Conservation (phyloP, 1,284 basidiomycete genomes). For the Pseudozyma sp. region DNA sequence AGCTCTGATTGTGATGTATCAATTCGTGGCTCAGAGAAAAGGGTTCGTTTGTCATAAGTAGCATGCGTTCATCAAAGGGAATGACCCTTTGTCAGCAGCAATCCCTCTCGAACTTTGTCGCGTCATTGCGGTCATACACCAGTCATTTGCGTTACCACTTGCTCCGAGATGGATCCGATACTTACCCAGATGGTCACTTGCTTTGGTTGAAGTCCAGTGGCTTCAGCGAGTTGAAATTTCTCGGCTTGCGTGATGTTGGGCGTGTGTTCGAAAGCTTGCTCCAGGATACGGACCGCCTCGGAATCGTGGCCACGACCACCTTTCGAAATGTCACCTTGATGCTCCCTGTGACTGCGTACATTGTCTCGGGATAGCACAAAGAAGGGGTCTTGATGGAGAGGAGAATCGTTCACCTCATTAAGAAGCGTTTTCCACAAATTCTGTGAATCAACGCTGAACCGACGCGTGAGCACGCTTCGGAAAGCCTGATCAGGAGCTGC, state of each 20-base stretch:
- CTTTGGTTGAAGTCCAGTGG: constrained; percentile 61
- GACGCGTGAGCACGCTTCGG: not conserved
- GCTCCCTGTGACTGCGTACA: not conserved
- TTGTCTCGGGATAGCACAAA: too few relatives aligned
- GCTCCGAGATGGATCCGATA: too few relatives aligned
- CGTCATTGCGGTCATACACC: too few relatives aligned
- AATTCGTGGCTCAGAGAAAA: too few relatives aligned
- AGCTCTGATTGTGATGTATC: not conserved
- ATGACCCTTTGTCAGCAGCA: too few relatives aligned
- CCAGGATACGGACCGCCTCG: constrained; percentile 53
- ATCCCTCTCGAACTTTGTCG: too few relatives aligned
- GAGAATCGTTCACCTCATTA: not conserved
- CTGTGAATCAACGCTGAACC: not conserved
- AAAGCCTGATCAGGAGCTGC: not conserved
- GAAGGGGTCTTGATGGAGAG: too few relatives aligned
- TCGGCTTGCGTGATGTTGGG: constrained; percentile 66
- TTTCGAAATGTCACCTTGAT: too few relatives aligned
- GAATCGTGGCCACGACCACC: constrained; percentile 40
- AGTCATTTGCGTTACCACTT: too few relatives aligned
- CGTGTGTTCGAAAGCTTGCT: constrained; percentile 59
- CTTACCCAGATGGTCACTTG: constrained; percentile 68
- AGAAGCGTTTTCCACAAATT: not conserved
- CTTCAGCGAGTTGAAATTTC: constrained; percentile 59
- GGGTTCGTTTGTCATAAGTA: too few relatives aligned
- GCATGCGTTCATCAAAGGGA: too few relatives aligned